Conservation (phyloP, 2,329 filamentous ascomycete species). For the Amesomyces nigricolor region DNA sequence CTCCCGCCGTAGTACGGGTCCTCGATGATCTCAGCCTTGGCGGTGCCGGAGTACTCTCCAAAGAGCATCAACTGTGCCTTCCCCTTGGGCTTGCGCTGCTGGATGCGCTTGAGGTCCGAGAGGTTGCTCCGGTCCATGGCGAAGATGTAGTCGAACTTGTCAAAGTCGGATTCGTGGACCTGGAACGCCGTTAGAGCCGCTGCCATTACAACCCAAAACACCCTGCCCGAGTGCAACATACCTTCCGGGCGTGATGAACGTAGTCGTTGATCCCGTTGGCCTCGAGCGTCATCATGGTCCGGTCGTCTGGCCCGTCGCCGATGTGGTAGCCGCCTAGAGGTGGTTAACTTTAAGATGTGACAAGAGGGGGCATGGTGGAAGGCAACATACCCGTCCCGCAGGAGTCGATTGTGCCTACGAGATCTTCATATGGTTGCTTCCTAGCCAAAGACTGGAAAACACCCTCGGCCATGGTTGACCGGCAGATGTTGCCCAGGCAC, state of each 20-base stretch:
- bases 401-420: conserved; percentile 70
- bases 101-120: conserved; percentile 58
- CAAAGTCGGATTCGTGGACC: conserved; percentile 64
- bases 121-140: conserved; percentile 90
- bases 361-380: neutral
- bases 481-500: conserved; percentile 93
- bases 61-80: conserved; percentile 72
- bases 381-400: conserved; percentile 72
- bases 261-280: conserved; percentile 73
- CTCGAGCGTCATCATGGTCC: conserved; percentile 74
- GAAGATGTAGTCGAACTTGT: conserved; percentile 85
- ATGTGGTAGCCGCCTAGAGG: conserved; percentile 71
- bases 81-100: conserved; percentile 50
- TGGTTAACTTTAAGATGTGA: neutral
- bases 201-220: too few species aligned
- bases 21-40: conserved; percentile 63
- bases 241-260: conserved; percentile 68
- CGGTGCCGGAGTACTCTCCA: conserved; percentile 69
- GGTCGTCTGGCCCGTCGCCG: conserved; percentile 68
- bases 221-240: conserved; percentile 36
- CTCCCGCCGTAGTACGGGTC: conserved; percentile 92
- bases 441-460: conserved; percentile 71
- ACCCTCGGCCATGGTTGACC: conserved; percentile 92
- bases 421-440: conserved; percentile 52
- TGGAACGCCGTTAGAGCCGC: conserved; percentile 25